phyloP scores from a whole-genome alignment of 352 stramenopile genomes.

The Peronospora belbahrii region DNA sequence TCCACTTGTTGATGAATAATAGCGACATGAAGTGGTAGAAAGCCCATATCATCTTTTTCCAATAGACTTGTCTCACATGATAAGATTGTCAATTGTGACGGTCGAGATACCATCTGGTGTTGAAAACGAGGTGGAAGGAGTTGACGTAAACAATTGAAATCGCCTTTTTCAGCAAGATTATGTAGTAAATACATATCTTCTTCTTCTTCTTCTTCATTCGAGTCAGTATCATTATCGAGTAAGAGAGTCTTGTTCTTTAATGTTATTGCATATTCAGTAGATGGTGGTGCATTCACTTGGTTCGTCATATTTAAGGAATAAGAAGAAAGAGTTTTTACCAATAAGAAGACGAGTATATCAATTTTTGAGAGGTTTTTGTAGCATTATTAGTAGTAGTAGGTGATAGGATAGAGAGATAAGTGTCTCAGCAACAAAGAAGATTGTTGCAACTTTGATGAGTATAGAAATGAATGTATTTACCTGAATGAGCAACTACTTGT shows the following conservation, averaged over 20 bases:
- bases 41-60: constrained; percentile 81
- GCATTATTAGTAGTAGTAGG: no score
- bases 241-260: not conserved
- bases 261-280: no score
- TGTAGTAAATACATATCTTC: constrained; percentile 45
- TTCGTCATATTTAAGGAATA: no score
- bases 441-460: no score
- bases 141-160: constrained; percentile 33
- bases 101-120: constrained; percentile 2
- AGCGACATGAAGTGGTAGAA: constrained; percentile 69
- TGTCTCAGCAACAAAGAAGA: no score
- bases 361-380: no score
- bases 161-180: constrained; percentile 50
- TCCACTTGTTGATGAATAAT: constrained; percentile 47
- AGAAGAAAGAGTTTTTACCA: no score
- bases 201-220: constrained; percentile 33
- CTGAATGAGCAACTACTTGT: no score
- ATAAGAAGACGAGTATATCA: no score
- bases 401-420: no score
- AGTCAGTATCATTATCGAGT: constrained; percentile 35
- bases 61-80: constrained; percentile 47
- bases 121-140: constrained; percentile 52
- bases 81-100: constrained; percentile 38
- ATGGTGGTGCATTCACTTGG: no score
- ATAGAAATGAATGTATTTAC: no score